These are phyloP conservation scores for Leccinum variicolor DNA, from an alignment of 768 basidiomycete genomes.

Conservation along the genomic window DNA sequence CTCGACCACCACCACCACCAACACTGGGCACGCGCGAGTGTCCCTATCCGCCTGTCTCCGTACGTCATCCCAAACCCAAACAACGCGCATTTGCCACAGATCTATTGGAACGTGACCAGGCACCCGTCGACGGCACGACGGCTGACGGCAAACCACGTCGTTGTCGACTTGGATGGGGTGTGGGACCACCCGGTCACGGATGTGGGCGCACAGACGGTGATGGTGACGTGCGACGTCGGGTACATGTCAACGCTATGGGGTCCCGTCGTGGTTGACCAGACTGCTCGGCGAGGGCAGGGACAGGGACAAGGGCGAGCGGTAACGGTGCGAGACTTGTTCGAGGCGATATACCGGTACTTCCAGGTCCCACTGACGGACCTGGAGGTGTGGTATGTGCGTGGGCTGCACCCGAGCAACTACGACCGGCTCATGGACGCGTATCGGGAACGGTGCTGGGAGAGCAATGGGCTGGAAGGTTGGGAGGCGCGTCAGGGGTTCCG, in stretches of 20 bases:
- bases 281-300: not conserved
- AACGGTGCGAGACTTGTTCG: slow-evolving; percentile 45
- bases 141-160: slow-evolving; percentile 26
- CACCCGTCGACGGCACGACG: slow-evolving; percentile 31
- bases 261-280: slow-evolving; percentile 41
- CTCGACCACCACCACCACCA: slow-evolving; percentile 10
- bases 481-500: slow-evolving; percentile 29
- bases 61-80: slow-evolving; percentile 32
- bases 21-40: not conserved
- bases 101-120: slow-evolving; percentile 37
- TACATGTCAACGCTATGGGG: slow-evolving; percentile 41
- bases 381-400: slow-evolving; percentile 25
- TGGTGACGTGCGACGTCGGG: slow-evolving; percentile 24
- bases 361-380: slow-evolving; percentile 37
- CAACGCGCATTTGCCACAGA: slow-evolving; percentile 25
- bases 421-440: slow-evolving; percentile 18
- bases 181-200: slow-evolving; percentile 20
- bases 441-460: slow-evolving; percentile 35
- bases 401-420: slow-evolving; percentile 17
- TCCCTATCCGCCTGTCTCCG: slow-evolving; percentile 26
- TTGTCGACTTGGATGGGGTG: slow-evolving; percentile 18
- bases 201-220: slow-evolving; percentile 18
- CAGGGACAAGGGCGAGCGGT: slow-evolving; percentile 21
- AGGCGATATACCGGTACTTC: slow-evolving; percentile 49
- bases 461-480: slow-evolving; percentile 38